Conservation (phyloP, 208 protist species). For the Chromosphaera perkinsii region DNA sequence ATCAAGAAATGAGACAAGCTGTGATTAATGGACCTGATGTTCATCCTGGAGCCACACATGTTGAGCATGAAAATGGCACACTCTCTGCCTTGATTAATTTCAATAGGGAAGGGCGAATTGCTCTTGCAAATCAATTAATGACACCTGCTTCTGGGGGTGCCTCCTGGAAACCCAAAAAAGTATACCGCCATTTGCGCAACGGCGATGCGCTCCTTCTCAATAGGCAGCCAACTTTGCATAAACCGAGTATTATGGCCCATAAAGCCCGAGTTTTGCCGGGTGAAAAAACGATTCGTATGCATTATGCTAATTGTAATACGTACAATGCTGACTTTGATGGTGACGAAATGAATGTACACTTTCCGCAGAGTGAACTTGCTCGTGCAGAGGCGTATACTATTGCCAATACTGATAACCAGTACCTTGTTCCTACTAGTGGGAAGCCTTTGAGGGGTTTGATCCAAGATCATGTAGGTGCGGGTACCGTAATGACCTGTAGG, state of each 20-base stretch:
- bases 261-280: slow-evolving; percentile 77
- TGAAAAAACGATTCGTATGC: slow-evolving; percentile 92
- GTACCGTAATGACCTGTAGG: slow-evolving; percentile 86
- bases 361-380: slow-evolving; percentile 88
- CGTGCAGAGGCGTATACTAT: slow-evolving; percentile 85
- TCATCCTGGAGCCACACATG: slow-evolving; percentile 95
- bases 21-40: slow-evolving; percentile 92
- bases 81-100: slow-evolving; percentile 45
- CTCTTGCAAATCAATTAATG: slow-evolving; percentile 55
- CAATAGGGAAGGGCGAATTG: slow-evolving; percentile 40
- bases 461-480: slow-evolving; percentile 97
- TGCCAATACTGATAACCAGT: slow-evolving; percentile 85
- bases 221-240: slow-evolving; percentile 99
- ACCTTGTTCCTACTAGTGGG: slow-evolving; percentile 47
- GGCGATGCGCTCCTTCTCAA: slow-evolving; percentile 98
- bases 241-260: slow-evolving; percentile 94
- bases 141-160: slow-evolving; percentile 20
- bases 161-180: slow-evolving; percentile 36
- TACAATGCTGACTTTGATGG: slow-evolving; percentile 99
- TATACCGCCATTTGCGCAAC: slow-evolving; percentile 91
- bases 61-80: slow-evolving; percentile 72
- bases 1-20: slow-evolving; percentile 73
- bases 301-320: slow-evolving; percentile 99
- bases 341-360: slow-evolving; percentile 99
- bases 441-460: slow-evolving; percentile 98